A percentile compares a stretch with the other conserved stretches of the same genome.
Evolutionary conservation across 106 monocot genomes (phyloP).

Genomic region (Allium fistulosum): DNA sequence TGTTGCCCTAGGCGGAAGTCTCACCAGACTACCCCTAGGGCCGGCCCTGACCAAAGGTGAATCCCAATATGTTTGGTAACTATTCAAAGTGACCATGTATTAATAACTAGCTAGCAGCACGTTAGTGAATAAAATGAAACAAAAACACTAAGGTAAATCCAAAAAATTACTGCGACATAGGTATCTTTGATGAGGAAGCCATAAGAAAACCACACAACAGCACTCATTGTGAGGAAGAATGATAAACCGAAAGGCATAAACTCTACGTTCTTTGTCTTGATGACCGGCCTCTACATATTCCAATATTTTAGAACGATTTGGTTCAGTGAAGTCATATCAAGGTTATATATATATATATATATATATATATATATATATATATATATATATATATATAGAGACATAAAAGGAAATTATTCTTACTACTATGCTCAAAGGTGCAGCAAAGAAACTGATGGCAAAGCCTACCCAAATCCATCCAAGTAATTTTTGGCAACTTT

Average conservation of each 20-base stretch:
- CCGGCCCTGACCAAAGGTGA: conserved; percentile 36
- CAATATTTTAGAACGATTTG: not conserved
- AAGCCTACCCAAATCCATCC: conserved; percentile 58
- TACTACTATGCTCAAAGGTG: conserved; percentile 58
- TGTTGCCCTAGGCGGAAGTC: too few relatives aligned
- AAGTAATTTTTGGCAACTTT: conserved; percentile 12
- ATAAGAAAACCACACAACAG: conserved; percentile 30
- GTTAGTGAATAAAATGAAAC: not conserved
- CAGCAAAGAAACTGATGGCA: conserved; percentile 51
- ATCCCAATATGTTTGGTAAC: conserved; percentile 37
- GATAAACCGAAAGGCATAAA: conserved; percentile 47
- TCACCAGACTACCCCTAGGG: too few relatives aligned
- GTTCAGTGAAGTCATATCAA: not conserved
- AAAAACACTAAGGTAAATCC: not conserved
- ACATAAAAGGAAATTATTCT: not conserved
- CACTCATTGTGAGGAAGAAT: conserved; percentile 32
- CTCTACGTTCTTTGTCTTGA: conserved; percentile 60
- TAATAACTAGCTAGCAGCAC: too few relatives aligned
- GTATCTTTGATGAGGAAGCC: conserved; percentile 23
- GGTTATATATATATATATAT: too few relatives aligned
- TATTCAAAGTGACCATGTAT: conserved; percentile 6
- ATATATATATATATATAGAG: too few relatives aligned
- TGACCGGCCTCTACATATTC: conserved; percentile 35
- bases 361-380: too few relatives aligned
- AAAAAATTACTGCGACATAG: conserved; percentile 22